Evolutionary conservation across 1,284 basidiomycete species (phyloP).

Genomic region (Sporisorium scitamineum): DNA sequence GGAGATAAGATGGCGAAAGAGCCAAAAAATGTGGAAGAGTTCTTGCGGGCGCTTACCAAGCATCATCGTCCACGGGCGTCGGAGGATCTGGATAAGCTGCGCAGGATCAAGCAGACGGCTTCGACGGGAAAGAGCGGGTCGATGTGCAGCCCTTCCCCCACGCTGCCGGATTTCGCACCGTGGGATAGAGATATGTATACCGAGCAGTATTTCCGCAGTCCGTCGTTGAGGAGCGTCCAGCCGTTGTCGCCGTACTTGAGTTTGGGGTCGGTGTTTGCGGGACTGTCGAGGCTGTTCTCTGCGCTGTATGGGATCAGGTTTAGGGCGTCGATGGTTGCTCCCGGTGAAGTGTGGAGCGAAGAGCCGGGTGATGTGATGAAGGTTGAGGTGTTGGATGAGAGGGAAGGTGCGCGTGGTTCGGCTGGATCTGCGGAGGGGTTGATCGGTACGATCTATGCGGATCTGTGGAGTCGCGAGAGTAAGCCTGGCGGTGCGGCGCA

Average conservation of each 20-base stretch:
- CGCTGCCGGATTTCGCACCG: slow-evolving; percentile 33
- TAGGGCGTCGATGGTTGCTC: slow-evolving; percentile 58
- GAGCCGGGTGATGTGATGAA: slow-evolving; percentile 79
- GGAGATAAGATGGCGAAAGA: slow-evolving; percentile 67
- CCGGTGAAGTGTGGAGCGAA: slow-evolving; percentile 88
- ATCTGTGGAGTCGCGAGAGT: slow-evolving; percentile 85
- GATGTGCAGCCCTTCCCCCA: slow-evolving; percentile 20
- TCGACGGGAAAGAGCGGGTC: slow-evolving; percentile 6
- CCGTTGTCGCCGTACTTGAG: slow-evolving; percentile 64
- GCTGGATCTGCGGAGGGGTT: slow-evolving; percentile 68
- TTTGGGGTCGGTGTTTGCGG: slow-evolving; percentile 65
- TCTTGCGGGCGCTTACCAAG: slow-evolving; percentile 56
- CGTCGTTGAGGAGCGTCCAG: slow-evolving; percentile 41
- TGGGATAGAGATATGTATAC: slow-evolving; percentile 68
- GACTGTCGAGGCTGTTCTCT: slow-evolving; percentile 62
- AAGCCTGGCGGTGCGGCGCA: slow-evolving; percentile 94
- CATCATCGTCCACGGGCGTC: slow-evolving; percentile 58
- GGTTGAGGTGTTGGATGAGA: slow-evolving; percentile 90
- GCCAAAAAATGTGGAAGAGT: slow-evolving; percentile 59
- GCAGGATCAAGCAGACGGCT: slow-evolving; percentile 42
- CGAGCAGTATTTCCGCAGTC: slow-evolving; percentile 52
- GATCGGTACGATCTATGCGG: slow-evolving; percentile 94
- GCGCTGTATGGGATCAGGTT: slow-evolving; percentile 65
- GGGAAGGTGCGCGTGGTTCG: slow-evolving; percentile 73
- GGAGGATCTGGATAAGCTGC: slow-evolving; percentile 54